These are phyloP conservation scores for Leucaena leucocephala DNA, from an alignment of 306 rosid genomes.

Conservation along the genomic window DNA sequence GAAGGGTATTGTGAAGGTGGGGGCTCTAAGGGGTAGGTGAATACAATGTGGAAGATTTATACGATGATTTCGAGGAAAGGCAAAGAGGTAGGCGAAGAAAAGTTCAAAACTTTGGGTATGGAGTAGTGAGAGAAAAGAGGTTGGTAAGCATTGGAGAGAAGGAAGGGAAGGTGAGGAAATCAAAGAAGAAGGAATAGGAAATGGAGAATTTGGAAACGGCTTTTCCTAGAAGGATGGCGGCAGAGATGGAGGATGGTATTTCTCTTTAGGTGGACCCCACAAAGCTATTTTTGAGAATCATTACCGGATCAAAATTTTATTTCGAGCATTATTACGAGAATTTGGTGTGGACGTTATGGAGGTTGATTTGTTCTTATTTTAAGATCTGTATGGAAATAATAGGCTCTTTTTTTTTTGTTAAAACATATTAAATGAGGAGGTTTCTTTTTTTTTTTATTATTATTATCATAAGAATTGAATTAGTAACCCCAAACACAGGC, in stretches of 20 bases:
- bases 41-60: not conserved
- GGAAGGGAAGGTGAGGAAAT: constrained; percentile 26
- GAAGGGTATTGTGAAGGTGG: not conserved
- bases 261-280: not conserved
- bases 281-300: not conserved
- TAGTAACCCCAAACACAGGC: too few species aligned
- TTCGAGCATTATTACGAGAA: not conserved
- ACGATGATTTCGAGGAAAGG: not conserved
- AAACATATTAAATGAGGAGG: too few species aligned
- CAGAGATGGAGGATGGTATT: not conserved
- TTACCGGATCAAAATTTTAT: not conserved
- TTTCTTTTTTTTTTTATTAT: too few species aligned
- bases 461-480: too few species aligned
- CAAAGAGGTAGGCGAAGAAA: constrained; percentile 6
- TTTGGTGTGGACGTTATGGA: not conserved
- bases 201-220: constrained; percentile 26
- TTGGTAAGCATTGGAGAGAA: constrained; percentile 33
- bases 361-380: not conserved
- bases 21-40: not conserved
- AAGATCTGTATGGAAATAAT: not conserved
- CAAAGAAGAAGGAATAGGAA: constrained; percentile 18
- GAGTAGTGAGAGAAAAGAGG: constrained; percentile 1
- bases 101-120: not conserved
- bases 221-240: constrained; percentile 28
- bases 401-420: not conserved